Evolutionary conservation across 1,284 basidiomycete genomes (phyloP), one percentile per base, ranked within the genome.

Genomic region (Microstroma glucosiphilum): DNA sequence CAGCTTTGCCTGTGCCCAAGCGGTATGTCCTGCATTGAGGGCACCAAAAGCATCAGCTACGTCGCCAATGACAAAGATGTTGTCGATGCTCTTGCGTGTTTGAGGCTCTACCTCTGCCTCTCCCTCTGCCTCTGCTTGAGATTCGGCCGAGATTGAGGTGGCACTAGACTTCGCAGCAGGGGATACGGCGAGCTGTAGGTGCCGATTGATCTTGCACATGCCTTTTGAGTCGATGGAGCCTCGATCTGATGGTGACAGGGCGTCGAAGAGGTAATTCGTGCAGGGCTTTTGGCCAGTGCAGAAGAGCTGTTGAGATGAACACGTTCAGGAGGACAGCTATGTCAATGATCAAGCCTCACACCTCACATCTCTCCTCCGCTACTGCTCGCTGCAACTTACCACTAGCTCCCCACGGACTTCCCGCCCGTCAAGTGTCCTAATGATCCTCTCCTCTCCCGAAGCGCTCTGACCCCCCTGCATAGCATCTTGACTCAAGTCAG

Each of bases 21-120:
- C 69, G 12, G 67, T 66, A n/a, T 70, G 67, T 17, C 69, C 69
- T 15, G 69, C 69, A 25, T 70, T 70, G 61, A 70, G 60, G 1
- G 69, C 69, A 6, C 66, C 69, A 43, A 69, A 70, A 13, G 69
- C 67, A 57, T 70, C 69, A 1, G 67, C 67, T 15, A 62, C 67
- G 53, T 70, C 69, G 19, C 69, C 67, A 19, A 70, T 64, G 17
- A 64, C 69, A 56, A 69, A 70, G 49, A 70, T 57, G 26, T 68
- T 23, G 1, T 59, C 13, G 13, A 64, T 19, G 21, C 26, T 49
- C 30, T 15, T 17, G 11, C n/a, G 17, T 6, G 15, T 40, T 43
- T 58, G 37, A 23, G 48, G 60, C 9, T 64, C 43, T 3, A 3
- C 12, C 15, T 48, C 21, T 17, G 12, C 43, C 17, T 48, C 21